Evolutionary conservation across 2,329 filamentous ascomycete species (phyloP).

Genomic region (Amauroascus niger): DNA sequence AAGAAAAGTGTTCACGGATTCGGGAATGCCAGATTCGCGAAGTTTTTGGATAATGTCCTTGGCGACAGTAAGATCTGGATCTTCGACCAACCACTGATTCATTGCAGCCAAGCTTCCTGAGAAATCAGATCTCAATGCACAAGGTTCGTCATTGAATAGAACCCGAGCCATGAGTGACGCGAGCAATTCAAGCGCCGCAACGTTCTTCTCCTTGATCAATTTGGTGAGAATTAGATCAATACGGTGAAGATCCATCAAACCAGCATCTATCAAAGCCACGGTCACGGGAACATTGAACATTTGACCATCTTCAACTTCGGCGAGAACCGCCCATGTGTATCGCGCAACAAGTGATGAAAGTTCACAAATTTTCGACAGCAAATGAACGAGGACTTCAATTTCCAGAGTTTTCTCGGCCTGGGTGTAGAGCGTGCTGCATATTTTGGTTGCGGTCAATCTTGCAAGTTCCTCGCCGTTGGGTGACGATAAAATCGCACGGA

Average conservation of each 20-base stretch:
- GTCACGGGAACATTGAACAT: slow-evolving; percentile 55
- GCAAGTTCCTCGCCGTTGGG: slow-evolving; percentile 49
- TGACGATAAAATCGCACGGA: slow-evolving; percentile 45
- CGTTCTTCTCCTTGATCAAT: slow-evolving; percentile 60
- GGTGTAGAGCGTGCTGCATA: slow-evolving; percentile 48
- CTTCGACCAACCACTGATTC: slow-evolving; percentile 69
- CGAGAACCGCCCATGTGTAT: slow-evolving; percentile 40
- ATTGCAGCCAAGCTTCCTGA: slow-evolving; percentile 70
- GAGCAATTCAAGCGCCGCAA: slow-evolving; percentile 67
- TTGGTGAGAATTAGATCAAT: slow-evolving; percentile 65
- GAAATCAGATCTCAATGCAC: slow-evolving; percentile 76
- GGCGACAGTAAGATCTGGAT: slow-evolving; percentile 55
- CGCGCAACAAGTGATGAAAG: slow-evolving; percentile 50
- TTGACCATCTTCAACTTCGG: slow-evolving; percentile 48
- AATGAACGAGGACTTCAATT: slow-evolving; percentile 53
- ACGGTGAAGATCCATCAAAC: slow-evolving; percentile 51
- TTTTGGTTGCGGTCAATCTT: slow-evolving; percentile 46
- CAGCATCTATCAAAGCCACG: slow-evolving; percentile 50
- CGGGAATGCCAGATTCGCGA: slow-evolving; percentile 44
- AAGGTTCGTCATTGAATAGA: slow-evolving; percentile 65
- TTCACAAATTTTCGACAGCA: slow-evolving; percentile 53
- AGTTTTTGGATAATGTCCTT: slow-evolving; percentile 62
- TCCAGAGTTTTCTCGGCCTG: slow-evolving; percentile 48
- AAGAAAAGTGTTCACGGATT: slow-evolving; percentile 47
- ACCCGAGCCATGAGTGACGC: slow-evolving; percentile 68